Evolutionary conservation across 1,284 basidiomycete genomes (phyloP), one percentile per base, ranked within the genome.

Genomic region (Bjerkandera adusta): DNA sequence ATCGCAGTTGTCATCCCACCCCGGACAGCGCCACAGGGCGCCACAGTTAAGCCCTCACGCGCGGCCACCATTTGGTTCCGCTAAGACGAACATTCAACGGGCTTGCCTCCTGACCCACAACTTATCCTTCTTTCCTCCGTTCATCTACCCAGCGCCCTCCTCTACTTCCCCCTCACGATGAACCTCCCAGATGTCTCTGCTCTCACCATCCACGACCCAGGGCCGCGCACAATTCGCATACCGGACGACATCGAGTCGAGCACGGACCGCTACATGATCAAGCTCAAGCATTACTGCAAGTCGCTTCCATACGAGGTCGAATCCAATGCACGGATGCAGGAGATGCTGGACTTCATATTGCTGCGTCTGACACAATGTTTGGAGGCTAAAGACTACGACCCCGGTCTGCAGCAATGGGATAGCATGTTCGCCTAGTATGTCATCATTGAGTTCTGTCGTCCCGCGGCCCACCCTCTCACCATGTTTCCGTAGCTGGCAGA

Each of bases 291-390:
- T 42, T 83, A 85, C 65, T 79, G 81, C 32, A 66, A 68, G 43
- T 76, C 74, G 7, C 60, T 97, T 36, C 93, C 94, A 1, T 97
- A 96, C 65, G 74, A 79, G 3, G 81, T 88, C 54, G 93, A 97
- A 67, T 72, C 85, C 0, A 75, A 91, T 49, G 80, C 81, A 11
- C 81, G 83, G 59, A 92, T 95, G 83, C 83, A 93, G 61, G 69
- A 76, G 35, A 73, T 91, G 57, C 76, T 97, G 39, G 89, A 95
- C 54, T 75, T 84, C 53, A 90, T 94, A 54, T 68, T 89, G 30
- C 67, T 81, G 46, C 79, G 82, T 36, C 70, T 85, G 16, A 68
- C 70, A 5, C 91, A 95, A 62, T 85, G 84, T 54, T 73, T 92
- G 25, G 78, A 87, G 56, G 87, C 89, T 2, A 81, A 82, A 61